Evolutionary conservation across 2,329 filamentous ascomycete genomes (phyloP).

Genomic region (Neonectria sp.): DNA sequence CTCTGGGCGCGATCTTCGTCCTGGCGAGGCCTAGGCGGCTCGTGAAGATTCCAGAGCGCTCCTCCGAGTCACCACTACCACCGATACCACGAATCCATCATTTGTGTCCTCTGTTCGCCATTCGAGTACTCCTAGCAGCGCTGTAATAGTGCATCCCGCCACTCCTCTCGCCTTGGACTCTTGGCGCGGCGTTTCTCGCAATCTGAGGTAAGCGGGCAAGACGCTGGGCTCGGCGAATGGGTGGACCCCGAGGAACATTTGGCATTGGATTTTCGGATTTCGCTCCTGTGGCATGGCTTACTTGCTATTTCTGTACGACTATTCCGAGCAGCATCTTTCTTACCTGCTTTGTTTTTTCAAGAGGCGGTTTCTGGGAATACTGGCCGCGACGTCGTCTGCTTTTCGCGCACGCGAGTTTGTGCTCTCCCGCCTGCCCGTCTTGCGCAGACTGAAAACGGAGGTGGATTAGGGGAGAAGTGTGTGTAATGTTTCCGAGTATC

Average conservation of each 20-base stretch:
- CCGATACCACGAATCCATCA: conserved; percentile 27
- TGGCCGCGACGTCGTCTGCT: conserved; percentile 16
- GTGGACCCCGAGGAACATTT: conserved; percentile 14
- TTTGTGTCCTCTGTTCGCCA: conserved; percentile 30
- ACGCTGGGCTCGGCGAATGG: not conserved
- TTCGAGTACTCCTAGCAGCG: conserved; percentile 16
- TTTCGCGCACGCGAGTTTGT: conserved; percentile 13
- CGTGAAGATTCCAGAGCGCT: conserved; percentile 45
- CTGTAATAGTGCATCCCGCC: not conserved
- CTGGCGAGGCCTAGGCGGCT: conserved; percentile 59
- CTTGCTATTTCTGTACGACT: conserved; percentile 40
- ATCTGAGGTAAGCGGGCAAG: conserved; percentile 11
- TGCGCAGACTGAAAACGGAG: conserved; percentile 24
- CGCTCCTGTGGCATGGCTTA: conserved; percentile 25
- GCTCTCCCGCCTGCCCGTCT: conserved; percentile 21
- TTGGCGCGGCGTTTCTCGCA: conserved; percentile 10
- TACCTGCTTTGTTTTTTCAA: conserved; percentile 28
- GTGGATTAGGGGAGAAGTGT: conserved; percentile 33
- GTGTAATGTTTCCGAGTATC: conserved; percentile 35
- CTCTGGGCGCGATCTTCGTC: conserved; percentile 70
- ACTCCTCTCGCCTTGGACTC: conserved; percentile 16
- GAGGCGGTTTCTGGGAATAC: conserved; percentile 23
- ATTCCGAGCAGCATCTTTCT: conserved; percentile 26
- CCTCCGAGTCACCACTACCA: conserved; percentile 26
- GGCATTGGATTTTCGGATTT: conserved; percentile 29